Conservation (phyloP, 2,329 filamentous ascomycete species). For the Cordyceps fumosorosea region DNA sequence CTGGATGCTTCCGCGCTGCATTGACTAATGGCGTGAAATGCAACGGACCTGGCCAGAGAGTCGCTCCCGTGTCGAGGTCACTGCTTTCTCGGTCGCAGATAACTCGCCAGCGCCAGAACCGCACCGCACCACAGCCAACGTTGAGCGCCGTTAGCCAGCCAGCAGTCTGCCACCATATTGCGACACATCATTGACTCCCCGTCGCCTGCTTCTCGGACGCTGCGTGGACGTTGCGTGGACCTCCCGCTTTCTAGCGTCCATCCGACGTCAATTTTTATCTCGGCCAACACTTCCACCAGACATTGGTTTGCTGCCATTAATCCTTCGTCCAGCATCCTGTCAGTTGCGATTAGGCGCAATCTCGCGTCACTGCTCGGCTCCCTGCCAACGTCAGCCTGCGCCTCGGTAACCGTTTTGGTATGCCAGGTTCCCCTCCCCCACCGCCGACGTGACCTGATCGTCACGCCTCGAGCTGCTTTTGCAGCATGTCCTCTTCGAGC, state of each 20-base stretch:
- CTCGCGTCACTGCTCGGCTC: slow-evolving; percentile 3
- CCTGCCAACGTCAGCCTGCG: slow-evolving; percentile 8
- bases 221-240: not conserved
- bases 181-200: slow-evolving; percentile 1
- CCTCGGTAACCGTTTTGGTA: slow-evolving; percentile 13
- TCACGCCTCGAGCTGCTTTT: slow-evolving; percentile 9
- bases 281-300: not conserved
- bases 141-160: slow-evolving; percentile 5
- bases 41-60: slow-evolving; percentile 3
- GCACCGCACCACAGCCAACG: not conserved
- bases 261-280: not conserved
- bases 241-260: slow-evolving; percentile 1
- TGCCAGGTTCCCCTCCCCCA: slow-evolving; percentile 14
- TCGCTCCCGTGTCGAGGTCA: slow-evolving; percentile 2
- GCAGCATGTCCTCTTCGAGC: slow-evolving; percentile 40
- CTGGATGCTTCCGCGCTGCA: slow-evolving; percentile 9
- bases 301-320: not conserved
- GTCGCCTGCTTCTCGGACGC: not conserved
- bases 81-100: not conserved
- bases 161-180: not conserved
- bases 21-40: slow-evolving; percentile 1
- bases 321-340: not conserved
- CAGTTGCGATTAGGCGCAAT: not conserved
- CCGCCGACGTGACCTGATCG: slow-evolving; percentile 12
- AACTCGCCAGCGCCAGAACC: not conserved